phyloP scores from a whole-genome alignment of 2,329 filamentous ascomycete genomes.

The Chalara sp. region DNA sequence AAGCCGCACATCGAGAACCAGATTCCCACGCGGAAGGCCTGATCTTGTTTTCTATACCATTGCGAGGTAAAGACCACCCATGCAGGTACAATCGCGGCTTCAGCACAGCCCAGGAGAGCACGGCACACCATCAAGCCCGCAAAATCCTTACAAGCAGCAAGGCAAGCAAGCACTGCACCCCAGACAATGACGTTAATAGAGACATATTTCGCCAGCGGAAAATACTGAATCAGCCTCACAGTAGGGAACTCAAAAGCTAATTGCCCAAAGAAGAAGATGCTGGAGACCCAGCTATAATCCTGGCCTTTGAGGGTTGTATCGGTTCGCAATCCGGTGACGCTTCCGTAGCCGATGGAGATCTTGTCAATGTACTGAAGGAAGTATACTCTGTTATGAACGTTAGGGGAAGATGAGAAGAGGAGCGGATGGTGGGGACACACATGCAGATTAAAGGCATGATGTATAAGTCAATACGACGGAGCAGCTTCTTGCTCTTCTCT shows the following conservation, averaged over 20 bases:
- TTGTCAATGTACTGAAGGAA: slow-evolving; percentile 6
- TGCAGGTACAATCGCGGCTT: not conserved
- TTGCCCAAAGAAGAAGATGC: slow-evolving; percentile 20
- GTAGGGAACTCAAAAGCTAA: slow-evolving; percentile 36
- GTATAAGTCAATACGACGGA: slow-evolving; percentile 3
- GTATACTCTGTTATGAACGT: not conserved
- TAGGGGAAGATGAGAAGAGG: too few relatives aligned
- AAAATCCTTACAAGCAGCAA: too few relatives aligned
- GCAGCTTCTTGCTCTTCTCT: slow-evolving; percentile 9
- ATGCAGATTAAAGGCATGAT: slow-evolving; percentile 7
- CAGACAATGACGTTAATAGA: slow-evolving; percentile 43
- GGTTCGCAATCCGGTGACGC: slow-evolving; percentile 47
- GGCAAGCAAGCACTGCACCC: slow-evolving; percentile 31
- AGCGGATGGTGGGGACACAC: too few relatives aligned
- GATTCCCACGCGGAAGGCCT: not conserved
- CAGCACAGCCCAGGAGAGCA: slow-evolving; percentile 30
- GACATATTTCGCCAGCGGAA: slow-evolving; percentile 46
- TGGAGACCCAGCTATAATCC: slow-evolving; percentile 45
- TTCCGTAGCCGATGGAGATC: slow-evolving; percentile 36
- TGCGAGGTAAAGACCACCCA: not conserved
- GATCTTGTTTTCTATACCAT: not conserved
- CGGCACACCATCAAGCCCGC: too few relatives aligned
- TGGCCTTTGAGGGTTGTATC: slow-evolving; percentile 43
- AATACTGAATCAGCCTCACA: slow-evolving; percentile 42
- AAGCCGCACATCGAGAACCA: not conserved